Evolutionary conservation across 2,329 filamentous ascomycete species (phyloP), one percentile per base, ranked within the genome.

Genomic region (Didymella keratinophila): DNA sequence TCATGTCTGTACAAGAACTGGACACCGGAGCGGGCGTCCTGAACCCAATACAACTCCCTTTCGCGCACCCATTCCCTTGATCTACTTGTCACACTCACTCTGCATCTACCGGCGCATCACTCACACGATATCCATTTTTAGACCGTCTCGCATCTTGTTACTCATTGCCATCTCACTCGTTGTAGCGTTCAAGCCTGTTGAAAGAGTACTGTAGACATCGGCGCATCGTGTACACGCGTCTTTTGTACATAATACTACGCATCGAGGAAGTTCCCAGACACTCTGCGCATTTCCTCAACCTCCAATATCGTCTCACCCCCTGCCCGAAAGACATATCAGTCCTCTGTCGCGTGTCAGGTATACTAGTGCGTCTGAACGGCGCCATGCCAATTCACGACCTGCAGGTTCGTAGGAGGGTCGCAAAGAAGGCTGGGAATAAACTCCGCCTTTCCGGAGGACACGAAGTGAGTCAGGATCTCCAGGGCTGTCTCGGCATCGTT

Each of bases 1-100:
- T 73, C 74, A 9, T 84, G 82, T 69, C 65, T 79, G 48, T 84
- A 84, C 66, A 76, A 75, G 58, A 83, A 79, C 56, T 78, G 71
- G 68, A 68, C 68, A 20, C 68, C 66, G 2, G 53, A 55, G 42
- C 25, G 51, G 42, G 43, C 37, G 39, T 41, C 56, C 20, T 54
- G 37, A 54, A 21, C 2, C 11, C 21, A 45, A 53, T 42, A 28
- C 9, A 25, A 20, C 36, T 39, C 18, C 11, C 8, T 37, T 39
- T 10, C n/a, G 36, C 36, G 36, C 36, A 39, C 36, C 1, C 9
- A 20, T 20, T 39, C 11, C 36, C 18, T 39, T 39, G 1, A 3
- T 20, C 20, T 20, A 3, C 14, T 32, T 18, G n/a, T 46, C 20
- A 10, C 44, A n/a, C 39, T 34, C 20, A 46, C 27, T 47, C 45